Conservation (phyloP, 768 basidiomycete species). For the Neoboletus brunneissimus region DNA sequence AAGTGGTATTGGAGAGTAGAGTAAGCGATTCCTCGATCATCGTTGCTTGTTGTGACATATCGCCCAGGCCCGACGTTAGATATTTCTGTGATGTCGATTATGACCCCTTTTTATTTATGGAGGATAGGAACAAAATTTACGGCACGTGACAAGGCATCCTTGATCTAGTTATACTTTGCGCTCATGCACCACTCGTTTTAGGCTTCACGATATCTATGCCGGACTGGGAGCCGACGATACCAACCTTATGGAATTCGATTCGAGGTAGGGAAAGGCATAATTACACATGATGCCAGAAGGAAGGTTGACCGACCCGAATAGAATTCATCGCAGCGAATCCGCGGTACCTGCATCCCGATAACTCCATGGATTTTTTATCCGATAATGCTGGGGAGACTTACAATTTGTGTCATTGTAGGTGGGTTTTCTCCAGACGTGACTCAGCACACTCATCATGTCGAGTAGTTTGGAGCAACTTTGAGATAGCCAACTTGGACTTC, state of each 20-base stretch:
- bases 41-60: not conserved
- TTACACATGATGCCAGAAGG: slow-evolving; percentile 29
- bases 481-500: slow-evolving; percentile 81
- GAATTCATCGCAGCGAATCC: slow-evolving; percentile 56
- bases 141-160: slow-evolving; percentile 29
- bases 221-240: slow-evolving; percentile 63
- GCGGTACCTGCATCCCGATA: slow-evolving; percentile 51
- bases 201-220: slow-evolving; percentile 64
- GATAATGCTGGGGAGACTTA: slow-evolving; percentile 63
- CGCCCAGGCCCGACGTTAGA: slow-evolving; percentile 44
- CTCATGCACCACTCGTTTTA: slow-evolving; percentile 12
- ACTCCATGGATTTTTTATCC: slow-evolving; percentile 63
- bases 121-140: slow-evolving; percentile 50
- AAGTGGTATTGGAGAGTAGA: slow-evolving; percentile 66
- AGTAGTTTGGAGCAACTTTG: slow-evolving; percentile 91
- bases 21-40: slow-evolving; percentile 27
- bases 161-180: not conserved
- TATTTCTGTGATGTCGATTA: slow-evolving; percentile 53
- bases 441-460: not conserved
- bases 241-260: slow-evolving; percentile 58
- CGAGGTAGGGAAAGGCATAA: slow-evolving; percentile 43
- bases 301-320: slow-evolving; percentile 39
- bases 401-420: slow-evolving; percentile 63
- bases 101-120: slow-evolving; percentile 56
- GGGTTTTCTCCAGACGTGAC: not conserved